Evolutionary conservation across 257 asterid species (phyloP), one percentile per base, ranked within the genome.

Genomic region (Misopates orontium): DNA sequence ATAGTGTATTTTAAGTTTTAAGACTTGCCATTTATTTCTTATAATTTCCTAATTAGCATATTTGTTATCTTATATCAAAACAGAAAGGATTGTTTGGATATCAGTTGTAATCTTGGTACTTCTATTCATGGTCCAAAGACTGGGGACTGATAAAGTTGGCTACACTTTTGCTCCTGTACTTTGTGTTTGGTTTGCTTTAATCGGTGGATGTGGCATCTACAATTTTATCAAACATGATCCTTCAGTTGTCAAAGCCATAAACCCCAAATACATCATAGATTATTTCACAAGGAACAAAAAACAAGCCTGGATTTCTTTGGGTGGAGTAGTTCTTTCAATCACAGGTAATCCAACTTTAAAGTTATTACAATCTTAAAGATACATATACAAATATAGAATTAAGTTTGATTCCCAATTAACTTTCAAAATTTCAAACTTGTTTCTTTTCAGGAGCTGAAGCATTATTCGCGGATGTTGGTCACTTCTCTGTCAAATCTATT

Each of bases 131-230:
- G 64, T 74, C 21, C 96, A 85, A 73, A 70, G 87, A 57, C 70
- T 83, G 5, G 95, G 91, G 19, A 88, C 87, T 0, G 95, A 85
- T 59, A 85, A 82, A 76, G 87, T 84, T 10, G 96, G 95, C 20
- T 88, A 77, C 66, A 58, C 58, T 4, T 88, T 88, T 66, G 94
- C 91, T 16, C 94, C 96, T 20, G 52, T 81, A 52, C 54, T 85
- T 16, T 41, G 71, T 1, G 3, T 78, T 6, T 85, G 96, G 96
- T 88, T 85, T 73, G 0, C 45, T 0, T 67, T 82, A 21, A 80
- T 78, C 10, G 75, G 80, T 14, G 73, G 72, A 1, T 64, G 84
- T 19, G 96, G 96, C 0, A n/a, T 83, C 0, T 83, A 68, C 81
- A 88, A 88, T 41, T 81, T 88, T 66, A 17, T 83, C 73, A 84